Conservation (phyloP, 148 eudicot species). For the Fagopyrum esculentum region DNA sequence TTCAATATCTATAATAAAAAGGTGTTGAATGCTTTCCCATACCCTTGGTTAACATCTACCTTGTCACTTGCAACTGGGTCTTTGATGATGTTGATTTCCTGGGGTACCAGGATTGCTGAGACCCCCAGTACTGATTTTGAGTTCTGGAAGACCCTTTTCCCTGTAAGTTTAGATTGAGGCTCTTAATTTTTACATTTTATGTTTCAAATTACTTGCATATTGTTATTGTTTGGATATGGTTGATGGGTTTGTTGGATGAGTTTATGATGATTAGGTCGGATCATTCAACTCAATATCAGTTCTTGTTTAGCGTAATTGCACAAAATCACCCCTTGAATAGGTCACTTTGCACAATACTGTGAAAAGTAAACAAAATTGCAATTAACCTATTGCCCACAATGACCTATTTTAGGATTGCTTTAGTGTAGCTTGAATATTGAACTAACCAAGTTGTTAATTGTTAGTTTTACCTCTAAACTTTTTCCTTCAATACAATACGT, state of each 20-base stretch:
- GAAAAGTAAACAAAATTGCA: neutral
- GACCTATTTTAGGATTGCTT: neutral
- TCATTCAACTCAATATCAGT: neutral
- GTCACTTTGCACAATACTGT: neutral
- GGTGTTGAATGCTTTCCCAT: constrained; percentile 18
- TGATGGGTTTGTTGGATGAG: neutral
- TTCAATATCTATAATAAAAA: constrained; percentile 17
- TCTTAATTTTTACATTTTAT: neutral
- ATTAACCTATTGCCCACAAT: neutral
- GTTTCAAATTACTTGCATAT: neutral
- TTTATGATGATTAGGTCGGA: no score
- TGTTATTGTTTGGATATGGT: neutral
- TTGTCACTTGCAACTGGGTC: constrained; percentile 17
- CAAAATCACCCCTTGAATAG: neutral
- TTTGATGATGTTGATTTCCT: constrained; percentile 17
- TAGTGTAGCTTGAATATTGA: neutral
- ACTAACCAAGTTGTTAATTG: neutral
- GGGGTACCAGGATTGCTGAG: constrained; percentile 15
- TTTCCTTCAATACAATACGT: no score
- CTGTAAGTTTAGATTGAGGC: constrained; percentile 13
- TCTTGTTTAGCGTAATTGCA: neutral
- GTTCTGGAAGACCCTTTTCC: constrained; percentile 19
- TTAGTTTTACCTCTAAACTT: neutral
- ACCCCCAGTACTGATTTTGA: constrained; percentile 13
- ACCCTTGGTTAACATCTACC: constrained; percentile 17